Percentiles rank a stretch among this genome's conserved stretches.
Conservation (phyloP, 2,329 filamentous ascomycete species). For the Fonsecaea nubica region DNA sequence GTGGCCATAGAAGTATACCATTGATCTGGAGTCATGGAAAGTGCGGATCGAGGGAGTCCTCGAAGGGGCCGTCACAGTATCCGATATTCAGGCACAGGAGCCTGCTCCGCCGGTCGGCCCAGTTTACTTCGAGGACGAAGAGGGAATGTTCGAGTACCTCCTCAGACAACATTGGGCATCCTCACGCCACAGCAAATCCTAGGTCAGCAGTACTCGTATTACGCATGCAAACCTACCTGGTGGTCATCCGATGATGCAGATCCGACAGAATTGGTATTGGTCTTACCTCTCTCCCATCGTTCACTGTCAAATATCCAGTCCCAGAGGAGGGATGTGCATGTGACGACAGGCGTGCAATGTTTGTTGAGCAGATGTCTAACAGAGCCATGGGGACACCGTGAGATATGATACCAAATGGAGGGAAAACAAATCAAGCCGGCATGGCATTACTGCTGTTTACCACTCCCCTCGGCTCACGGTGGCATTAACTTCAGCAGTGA, state of each 20-base stretch:
- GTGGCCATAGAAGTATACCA: neutral
- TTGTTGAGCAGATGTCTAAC: too few species aligned
- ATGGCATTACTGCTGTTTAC: too few species aligned
- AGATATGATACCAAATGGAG: too few species aligned
- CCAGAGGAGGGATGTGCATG: neutral
- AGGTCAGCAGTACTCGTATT: neutral
- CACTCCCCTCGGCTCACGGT: too few species aligned
- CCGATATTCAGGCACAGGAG: slow-evolving; percentile 5
- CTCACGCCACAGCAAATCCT: neutral
- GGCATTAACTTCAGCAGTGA: too few species aligned
- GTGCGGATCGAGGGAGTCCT: slow-evolving; percentile 14
- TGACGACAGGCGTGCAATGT: too few species aligned
- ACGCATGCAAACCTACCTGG: neutral
- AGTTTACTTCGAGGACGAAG: slow-evolving; percentile 7
- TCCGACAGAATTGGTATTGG: neutral
- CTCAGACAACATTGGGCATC: slow-evolving; percentile 10
- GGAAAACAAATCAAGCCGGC: too few species aligned
- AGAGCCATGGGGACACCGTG: too few species aligned
- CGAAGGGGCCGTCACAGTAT: neutral
- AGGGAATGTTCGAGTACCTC: slow-evolving; percentile 14
- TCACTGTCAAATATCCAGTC: too few species aligned
- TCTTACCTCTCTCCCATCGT: neutral
- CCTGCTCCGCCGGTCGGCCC: neutral
- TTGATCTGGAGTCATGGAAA: slow-evolving; percentile 18
- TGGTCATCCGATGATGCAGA: neutral